Evolutionary conservation across 345 rosid genomes (phyloP).

Genomic region (Bruguiera gymnorhiza): DNA sequence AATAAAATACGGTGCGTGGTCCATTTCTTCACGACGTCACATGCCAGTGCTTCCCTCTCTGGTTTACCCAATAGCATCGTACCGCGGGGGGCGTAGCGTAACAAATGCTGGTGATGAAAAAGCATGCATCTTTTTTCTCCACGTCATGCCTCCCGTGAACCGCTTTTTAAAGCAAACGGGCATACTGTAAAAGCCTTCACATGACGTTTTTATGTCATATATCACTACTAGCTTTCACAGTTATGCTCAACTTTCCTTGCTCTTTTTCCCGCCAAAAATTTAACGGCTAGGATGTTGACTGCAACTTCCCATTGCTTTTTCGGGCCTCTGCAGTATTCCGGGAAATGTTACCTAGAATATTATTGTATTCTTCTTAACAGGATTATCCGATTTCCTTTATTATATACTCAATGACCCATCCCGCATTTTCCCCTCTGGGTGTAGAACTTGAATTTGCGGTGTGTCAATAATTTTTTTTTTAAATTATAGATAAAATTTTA

Average conservation of each 20-base stretch:
- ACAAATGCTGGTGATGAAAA: background rate
- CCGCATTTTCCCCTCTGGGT: too few relatives aligned
- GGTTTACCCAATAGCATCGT: background rate
- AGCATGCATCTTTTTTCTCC: too few relatives aligned
- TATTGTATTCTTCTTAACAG: too few relatives aligned
- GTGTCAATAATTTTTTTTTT: too few relatives aligned
- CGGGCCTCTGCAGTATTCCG: too few relatives aligned
- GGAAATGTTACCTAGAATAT: too few relatives aligned
- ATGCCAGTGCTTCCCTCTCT: background rate
- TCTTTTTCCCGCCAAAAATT: background rate
- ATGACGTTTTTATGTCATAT: background rate
- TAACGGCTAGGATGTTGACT: too few relatives aligned
- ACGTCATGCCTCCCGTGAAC: background rate
- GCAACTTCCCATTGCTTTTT: too few relatives aligned
- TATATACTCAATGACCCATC: too few relatives aligned
- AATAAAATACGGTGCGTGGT: background rate
- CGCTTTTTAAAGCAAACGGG: background rate
- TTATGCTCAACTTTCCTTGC: background rate
- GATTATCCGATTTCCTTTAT: too few relatives aligned
- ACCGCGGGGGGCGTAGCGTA: background rate
- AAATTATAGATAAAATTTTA: too few relatives aligned
- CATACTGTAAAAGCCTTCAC: conserved; percentile 25
- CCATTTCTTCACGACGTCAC: background rate
- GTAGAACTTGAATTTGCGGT: too few relatives aligned
- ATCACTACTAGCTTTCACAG: background rate